Conservation (phyloP, 129 eudicot genomes). For the Pulicaria dysenterica region DNA sequence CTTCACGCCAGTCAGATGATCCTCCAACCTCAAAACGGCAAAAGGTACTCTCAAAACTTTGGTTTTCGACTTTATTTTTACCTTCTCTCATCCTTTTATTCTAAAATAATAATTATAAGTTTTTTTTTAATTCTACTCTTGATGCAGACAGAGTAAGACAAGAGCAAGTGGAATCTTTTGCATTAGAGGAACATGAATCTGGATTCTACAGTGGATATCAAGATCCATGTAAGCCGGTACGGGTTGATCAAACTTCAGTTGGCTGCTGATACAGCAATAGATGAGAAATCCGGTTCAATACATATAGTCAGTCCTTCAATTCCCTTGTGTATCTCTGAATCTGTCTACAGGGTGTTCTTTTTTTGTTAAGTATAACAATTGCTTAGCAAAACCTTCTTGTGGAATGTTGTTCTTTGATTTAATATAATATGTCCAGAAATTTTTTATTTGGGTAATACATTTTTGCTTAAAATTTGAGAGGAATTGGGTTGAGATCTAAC, state of each 20-base stretch:
- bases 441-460: neutral
- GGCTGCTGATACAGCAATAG: constrained; percentile 25
- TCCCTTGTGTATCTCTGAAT: constrained; percentile 4
- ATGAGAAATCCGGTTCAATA: constrained; percentile 25
- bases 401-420: constrained; percentile 8
- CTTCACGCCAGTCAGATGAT: constrained; percentile 41
- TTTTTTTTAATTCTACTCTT: neutral
- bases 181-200: neutral
- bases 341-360: constrained; percentile 15
- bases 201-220: constrained; percentile 29
- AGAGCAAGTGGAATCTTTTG: constrained; percentile 21
- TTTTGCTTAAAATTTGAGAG: constrained; percentile 17
- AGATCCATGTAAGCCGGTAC: constrained; percentile 13
- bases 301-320: constrained; percentile 1
- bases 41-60: constrained; percentile 40
- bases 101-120: no score
- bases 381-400: constrained; percentile 30
- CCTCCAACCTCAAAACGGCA: constrained; percentile 58
- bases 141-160: constrained; percentile 38
- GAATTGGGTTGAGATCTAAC: neutral
- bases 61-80: neutral
- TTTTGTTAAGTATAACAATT: constrained; percentile 30
- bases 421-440: constrained; percentile 5
- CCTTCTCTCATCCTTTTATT: no score
- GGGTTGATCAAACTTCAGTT: constrained; percentile 17